Conservation (phyloP, 257 asterid genomes). For the Vinca minor region DNA sequence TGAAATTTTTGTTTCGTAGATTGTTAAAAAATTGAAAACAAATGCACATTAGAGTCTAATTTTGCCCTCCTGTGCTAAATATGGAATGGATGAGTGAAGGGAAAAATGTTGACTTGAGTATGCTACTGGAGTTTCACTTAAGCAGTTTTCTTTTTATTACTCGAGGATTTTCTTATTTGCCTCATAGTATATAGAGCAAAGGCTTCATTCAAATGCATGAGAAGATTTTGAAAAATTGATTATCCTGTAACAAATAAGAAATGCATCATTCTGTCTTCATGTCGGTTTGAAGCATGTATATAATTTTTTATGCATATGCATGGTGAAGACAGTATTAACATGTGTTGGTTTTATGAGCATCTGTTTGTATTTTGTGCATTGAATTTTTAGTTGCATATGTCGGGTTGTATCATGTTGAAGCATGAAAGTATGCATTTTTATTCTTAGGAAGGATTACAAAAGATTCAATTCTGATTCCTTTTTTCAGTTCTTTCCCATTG, state of each 20-base stretch:
- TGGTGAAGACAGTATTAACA: neutral
- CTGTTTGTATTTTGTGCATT: neutral
- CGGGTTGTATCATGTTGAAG: neutral
- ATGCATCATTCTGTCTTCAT: neutral
- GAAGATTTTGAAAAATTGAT: neutral
- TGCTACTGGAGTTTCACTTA: too few species aligned
- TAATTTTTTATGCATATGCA: neutral
- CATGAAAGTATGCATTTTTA: neutral
- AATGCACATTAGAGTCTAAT: neutral
- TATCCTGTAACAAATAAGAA: neutral
- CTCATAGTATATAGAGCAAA: too few species aligned
- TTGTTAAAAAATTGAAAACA: too few species aligned
- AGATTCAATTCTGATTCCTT: neutral
- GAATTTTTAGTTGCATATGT: neutral
- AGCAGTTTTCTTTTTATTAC: neutral
- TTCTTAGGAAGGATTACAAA: neutral
- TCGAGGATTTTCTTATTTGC: too few species aligned
- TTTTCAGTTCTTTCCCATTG: neutral
- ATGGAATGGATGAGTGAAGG: neutral
- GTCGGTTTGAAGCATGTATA: neutral
- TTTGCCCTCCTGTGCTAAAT: neutral
- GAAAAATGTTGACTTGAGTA: too few species aligned
- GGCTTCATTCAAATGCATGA: neutral
- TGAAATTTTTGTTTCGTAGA: too few species aligned
- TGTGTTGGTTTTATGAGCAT: neutral